Conservation (phyloP, 495 filamentous ascomycete genomes). For the Hypoxylon cercidicola region DNA sequence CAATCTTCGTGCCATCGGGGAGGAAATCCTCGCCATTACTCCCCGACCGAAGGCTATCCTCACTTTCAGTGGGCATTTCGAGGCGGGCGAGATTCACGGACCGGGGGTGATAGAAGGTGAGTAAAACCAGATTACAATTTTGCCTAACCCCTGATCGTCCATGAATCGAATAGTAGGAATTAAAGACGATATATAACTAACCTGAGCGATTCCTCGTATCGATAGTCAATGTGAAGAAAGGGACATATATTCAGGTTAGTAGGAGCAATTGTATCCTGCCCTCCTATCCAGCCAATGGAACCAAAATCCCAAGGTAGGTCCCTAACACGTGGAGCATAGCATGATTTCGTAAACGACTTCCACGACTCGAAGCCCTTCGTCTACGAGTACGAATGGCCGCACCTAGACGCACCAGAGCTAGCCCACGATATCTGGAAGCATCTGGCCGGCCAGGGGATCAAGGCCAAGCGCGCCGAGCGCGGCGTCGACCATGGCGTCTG, state of each 20-base stretch:
- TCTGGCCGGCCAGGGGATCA: slow-evolving; percentile 25
- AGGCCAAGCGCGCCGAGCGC: slow-evolving; percentile 32
- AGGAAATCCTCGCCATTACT: slow-evolving; percentile 29
- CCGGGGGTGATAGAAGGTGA: slow-evolving; percentile 36
- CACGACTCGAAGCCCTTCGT: slow-evolving; percentile 35
- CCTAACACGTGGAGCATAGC: slow-evolving; percentile 7
- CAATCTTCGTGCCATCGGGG: slow-evolving; percentile 28
- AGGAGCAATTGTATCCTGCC: neutral
- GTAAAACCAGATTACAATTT: neutral
- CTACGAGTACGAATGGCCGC: slow-evolving; percentile 37
- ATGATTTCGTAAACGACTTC: slow-evolving; percentile 38
- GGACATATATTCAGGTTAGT: slow-evolving; percentile 33
- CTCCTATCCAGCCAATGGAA: neutral
- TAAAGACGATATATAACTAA: neutral
- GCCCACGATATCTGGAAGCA: slow-evolving; percentile 27
- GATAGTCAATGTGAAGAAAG: slow-evolving; percentile 35
- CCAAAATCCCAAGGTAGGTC: neutral
- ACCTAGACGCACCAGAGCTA: slow-evolving; percentile 25
- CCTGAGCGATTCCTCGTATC: neutral
- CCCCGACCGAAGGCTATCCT: slow-evolving; percentile 35
- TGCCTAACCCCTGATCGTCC: no score
- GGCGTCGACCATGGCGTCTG: slow-evolving; percentile 37
- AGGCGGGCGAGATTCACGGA: slow-evolving; percentile 33
- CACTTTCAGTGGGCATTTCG: slow-evolving; percentile 35
- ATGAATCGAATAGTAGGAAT: neutral